Conservation (phyloP, 129 eudicot species). For the Artemisia annua region DNA sequence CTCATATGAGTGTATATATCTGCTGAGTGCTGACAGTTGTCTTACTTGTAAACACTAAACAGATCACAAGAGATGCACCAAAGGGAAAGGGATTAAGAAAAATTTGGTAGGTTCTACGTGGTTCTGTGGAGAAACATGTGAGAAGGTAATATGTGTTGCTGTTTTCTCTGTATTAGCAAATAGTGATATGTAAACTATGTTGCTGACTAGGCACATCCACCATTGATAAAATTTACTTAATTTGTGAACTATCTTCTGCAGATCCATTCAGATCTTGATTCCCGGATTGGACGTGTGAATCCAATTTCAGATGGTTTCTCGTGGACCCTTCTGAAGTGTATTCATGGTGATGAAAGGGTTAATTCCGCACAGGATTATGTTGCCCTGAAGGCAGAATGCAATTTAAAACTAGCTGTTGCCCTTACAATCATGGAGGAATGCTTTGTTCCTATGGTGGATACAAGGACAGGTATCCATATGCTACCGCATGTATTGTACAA, state of each 20-base stretch:
- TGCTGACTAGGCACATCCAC: not conserved
- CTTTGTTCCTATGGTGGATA: conserved; percentile 94
- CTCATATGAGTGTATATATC: not conserved
- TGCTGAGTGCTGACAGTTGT: conserved; percentile 19
- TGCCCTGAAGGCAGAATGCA: conserved; percentile 91
- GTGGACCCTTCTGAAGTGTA: conserved; percentile 86
- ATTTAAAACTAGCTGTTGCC: conserved; percentile 91
- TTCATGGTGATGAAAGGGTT: conserved; percentile 73
- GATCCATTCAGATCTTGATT: conserved; percentile 70
- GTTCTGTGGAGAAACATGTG: conserved; percentile 79
- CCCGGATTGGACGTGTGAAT: conserved; percentile 61
- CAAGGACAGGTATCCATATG: conserved; percentile 93
- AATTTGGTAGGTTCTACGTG: conserved; percentile 46
- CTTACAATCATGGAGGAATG: conserved; percentile 97
- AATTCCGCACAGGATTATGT: conserved; percentile 54
- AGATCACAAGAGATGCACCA: conserved; percentile 76
- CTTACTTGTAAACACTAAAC: conserved; percentile 48
- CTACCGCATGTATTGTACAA: conserved; percentile 89
- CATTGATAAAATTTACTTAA: conserved; percentile 5
- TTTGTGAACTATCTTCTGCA: conserved; percentile 31
- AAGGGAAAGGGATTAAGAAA: conserved; percentile 31
- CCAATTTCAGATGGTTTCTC: conserved; percentile 60
- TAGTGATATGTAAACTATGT: not conserved
- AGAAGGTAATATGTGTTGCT: conserved; percentile 43
- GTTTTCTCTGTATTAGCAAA: no score